phyloP scores from a whole-genome alignment of 2,329 filamentous ascomycete species.

The Macrophomina phaseolina region DNA sequence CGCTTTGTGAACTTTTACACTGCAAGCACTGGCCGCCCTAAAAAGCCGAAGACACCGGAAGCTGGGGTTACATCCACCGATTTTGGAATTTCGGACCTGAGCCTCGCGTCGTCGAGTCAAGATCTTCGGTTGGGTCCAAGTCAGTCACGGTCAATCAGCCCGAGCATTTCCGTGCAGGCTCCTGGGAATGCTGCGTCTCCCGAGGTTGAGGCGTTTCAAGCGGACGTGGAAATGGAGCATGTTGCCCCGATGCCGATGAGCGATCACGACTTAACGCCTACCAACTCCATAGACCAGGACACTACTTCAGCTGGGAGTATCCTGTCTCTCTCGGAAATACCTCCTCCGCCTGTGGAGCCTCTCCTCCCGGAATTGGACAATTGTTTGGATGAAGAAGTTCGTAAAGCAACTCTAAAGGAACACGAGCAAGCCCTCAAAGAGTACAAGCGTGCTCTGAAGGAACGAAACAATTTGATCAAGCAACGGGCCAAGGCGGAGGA shows the following conservation, averaged over 20 bases:
- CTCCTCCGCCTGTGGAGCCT: slow-evolving; percentile 59
- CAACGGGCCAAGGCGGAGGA: slow-evolving; percentile 66
- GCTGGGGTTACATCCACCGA: not conserved
- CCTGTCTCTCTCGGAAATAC: slow-evolving; percentile 38
- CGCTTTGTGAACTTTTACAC: slow-evolving; percentile 93
- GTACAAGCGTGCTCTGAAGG: slow-evolving; percentile 70
- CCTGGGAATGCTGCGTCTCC: not conserved
- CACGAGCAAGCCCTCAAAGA: slow-evolving; percentile 66
- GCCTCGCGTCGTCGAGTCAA: slow-evolving; percentile 16
- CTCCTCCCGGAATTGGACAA: slow-evolving; percentile 56
- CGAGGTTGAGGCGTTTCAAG: not conserved
- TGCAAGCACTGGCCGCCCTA: slow-evolving; percentile 75
- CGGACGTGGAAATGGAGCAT: not conserved
- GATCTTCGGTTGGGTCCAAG: not conserved
- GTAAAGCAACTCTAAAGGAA: slow-evolving; percentile 73
- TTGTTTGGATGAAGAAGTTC: slow-evolving; percentile 67
- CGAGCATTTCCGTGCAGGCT: not conserved
- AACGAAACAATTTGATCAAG: slow-evolving; percentile 67
- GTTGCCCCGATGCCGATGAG: not conserved
- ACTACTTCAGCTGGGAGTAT: not conserved
- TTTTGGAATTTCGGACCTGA: slow-evolving; percentile 16
- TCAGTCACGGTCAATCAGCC: slow-evolving; percentile 2
- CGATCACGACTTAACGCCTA: slow-evolving; percentile 15
- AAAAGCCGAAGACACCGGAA: slow-evolving; percentile 52
- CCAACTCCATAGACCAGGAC: slow-evolving; percentile 1